Conservation (phyloP, 768 basidiomycete species). For the Hericium rajendrae region DNA sequence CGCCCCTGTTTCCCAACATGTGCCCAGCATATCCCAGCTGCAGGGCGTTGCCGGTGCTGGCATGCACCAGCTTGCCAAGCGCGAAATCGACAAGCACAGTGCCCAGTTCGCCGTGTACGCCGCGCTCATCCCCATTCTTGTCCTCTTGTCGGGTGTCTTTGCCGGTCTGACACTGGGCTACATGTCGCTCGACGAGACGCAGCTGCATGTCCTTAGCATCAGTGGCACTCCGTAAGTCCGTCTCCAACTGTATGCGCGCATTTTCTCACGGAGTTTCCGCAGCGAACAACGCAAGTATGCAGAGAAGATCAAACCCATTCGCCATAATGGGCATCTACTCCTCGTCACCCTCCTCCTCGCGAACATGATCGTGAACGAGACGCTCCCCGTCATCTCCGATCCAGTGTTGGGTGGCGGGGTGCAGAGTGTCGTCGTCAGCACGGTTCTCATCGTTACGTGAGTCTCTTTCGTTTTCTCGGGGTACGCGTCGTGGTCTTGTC, state of each 20-base stretch:
- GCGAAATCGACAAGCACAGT: slow-evolving; percentile 18
- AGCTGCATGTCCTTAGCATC: slow-evolving; percentile 78
- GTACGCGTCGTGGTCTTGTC: neutral
- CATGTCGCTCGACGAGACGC: slow-evolving; percentile 89
- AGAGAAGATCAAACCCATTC: slow-evolving; percentile 77
- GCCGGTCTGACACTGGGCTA: slow-evolving; percentile 89
- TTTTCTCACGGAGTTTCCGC: slow-evolving; percentile 2
- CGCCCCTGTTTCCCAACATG: slow-evolving; percentile 14
- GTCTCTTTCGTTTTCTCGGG: slow-evolving; percentile 22
- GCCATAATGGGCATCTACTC: slow-evolving; percentile 73
- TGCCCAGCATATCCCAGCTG: slow-evolving; percentile 4
- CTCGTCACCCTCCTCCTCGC: slow-evolving; percentile 76
- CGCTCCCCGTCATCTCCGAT: slow-evolving; percentile 77
- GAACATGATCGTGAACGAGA: slow-evolving; percentile 90
- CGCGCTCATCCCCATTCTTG: slow-evolving; percentile 74
- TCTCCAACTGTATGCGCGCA: neutral
- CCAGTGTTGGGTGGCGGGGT: slow-evolving; percentile 72
- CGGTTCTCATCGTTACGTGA: slow-evolving; percentile 81
- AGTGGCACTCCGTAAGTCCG: slow-evolving; percentile 68
- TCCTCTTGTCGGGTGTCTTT: slow-evolving; percentile 76
- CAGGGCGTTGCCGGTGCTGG: neutral
- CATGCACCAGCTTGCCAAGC: slow-evolving; percentile 22
- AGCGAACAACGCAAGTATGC: slow-evolving; percentile 77
- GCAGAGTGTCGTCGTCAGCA: slow-evolving; percentile 71
- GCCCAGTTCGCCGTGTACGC: slow-evolving; percentile 31